These are phyloP conservation scores for Nicotiana rustica DNA, from an alignment of 305 asterid genomes.

Conservation along the genomic window DNA sequence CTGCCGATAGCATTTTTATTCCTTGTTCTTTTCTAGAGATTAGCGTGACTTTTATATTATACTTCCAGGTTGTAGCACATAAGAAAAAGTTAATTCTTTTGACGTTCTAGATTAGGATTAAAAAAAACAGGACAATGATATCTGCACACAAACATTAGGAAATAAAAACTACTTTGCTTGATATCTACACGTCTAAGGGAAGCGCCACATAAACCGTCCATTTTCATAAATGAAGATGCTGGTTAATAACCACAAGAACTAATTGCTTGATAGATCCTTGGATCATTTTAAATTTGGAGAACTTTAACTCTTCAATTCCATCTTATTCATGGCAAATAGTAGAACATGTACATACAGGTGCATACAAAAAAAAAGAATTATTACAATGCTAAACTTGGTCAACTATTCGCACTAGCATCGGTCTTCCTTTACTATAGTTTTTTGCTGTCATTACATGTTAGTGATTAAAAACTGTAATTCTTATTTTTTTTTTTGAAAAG, in stretches of 20 bases:
- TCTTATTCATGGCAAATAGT: neutral
- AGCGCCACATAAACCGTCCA: neutral
- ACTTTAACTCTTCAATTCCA: neutral
- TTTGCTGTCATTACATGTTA: too few relatives aligned
- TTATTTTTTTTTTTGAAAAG: too few relatives aligned
- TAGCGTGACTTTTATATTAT: neutral
- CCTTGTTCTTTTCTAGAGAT: neutral
- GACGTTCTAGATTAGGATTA: neutral
- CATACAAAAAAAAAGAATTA: neutral
- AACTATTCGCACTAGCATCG: too few relatives aligned
- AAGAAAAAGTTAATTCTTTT: neutral
- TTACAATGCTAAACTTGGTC: neutral
- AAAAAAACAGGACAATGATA: neutral
- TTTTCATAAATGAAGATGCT: neutral
- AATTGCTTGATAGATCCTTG: neutral
- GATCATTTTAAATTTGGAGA: neutral
- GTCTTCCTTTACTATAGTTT: too few relatives aligned
- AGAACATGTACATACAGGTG: neutral
- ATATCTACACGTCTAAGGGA: neutral
- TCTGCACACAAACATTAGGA: neutral
- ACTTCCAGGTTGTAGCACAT: neutral
- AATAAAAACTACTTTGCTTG: neutral
- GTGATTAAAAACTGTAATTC: too few relatives aligned
- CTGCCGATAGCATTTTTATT: neutral
- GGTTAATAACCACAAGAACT: neutral